Evolutionary conservation across 73 alveolate genomes (phyloP).

Genomic region (Breviolum minutum): DNA sequence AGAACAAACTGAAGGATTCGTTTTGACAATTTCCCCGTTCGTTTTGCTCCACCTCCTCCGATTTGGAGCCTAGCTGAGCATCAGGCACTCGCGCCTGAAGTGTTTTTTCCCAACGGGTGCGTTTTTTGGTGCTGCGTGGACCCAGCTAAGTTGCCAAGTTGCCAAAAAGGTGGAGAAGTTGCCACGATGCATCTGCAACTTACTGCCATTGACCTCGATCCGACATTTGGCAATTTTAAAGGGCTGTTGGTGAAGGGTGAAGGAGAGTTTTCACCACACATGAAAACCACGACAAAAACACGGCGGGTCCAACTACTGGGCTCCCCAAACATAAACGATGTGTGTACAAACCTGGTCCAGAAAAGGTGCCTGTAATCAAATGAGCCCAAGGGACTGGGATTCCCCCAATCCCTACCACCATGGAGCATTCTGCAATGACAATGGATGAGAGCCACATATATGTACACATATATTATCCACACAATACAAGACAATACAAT

Average conservation of each 20-base stretch:
- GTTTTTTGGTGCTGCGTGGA: background rate
- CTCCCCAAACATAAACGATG: constrained; percentile 7
- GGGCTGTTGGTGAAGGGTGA: background rate
- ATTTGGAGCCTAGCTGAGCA: constrained; percentile 74
- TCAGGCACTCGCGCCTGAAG: constrained; percentile 62
- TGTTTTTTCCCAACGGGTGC: background rate
- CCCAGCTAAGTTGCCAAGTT: background rate
- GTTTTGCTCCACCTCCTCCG: constrained; percentile 1
- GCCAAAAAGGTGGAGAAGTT: constrained; percentile 63
- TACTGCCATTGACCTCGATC: constrained; percentile 43
- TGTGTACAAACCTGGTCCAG: constrained; percentile 84
- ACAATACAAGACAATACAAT: too few relatives aligned
- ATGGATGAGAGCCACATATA: too few relatives aligned
- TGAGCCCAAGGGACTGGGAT: background rate
- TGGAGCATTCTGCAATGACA: too few relatives aligned
- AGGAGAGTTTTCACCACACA: too few relatives aligned
- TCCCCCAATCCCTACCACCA: too few relatives aligned
- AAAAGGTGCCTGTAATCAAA: constrained; percentile 33
- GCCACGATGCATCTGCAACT: constrained; percentile 63
- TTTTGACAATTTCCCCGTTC: too few relatives aligned
- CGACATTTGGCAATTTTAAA: background rate
- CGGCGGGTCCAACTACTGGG: too few relatives aligned
- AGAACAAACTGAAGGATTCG: too few relatives aligned
- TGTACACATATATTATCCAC: too few relatives aligned
- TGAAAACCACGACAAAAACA: too few relatives aligned